Evolutionary conservation across 2,329 filamentous ascomycete species (phyloP), one percentile per base, ranked within the genome.

Genomic region (Zalaria obscura): DNA sequence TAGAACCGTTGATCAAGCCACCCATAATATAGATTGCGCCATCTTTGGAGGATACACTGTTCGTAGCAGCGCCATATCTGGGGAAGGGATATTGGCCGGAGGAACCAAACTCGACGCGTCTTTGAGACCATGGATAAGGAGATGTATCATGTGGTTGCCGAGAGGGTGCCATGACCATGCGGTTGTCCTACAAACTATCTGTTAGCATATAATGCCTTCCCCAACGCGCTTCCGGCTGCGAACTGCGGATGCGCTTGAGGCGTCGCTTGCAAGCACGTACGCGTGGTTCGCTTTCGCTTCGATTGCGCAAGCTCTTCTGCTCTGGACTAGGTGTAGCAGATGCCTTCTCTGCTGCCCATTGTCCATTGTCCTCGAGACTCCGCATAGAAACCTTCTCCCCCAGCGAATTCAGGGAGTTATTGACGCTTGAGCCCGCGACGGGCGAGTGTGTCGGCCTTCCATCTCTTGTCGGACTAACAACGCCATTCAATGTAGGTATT

Each of bases 21-120:
- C 91, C 91, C 88, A 98, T 96, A 56, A 98, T 73, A 56, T 96
- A 98, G 43, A 98, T 83, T 53, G 93, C 86, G 45, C 93, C 93
- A 62, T 98, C 91, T 64, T 96, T 96, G 33, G 88, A 95, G 25
- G 88, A 83, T 10, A 82, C 73, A 0, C 87, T 76, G 60, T 98
- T 98, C 59, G 95, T 89, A 5, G 93, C 91, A 40, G 93, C 87
- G 58, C 91, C 91, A 72, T 98, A 98, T 59, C 91, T 79, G 9
- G 91, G 91, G 53, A 98, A 98, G 0, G 91, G 91, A 51, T 85
- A 88, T 7, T 80, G 75, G 55, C 87, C 80, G 3, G 80, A 75
- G 4, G 85, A 78, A 10, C 84, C 84, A 60, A 94, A 94, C 49
- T 83, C 89, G 40, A 98, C 64, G 42, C 84, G 78, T 45, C 86